Evolutionary conservation across 176 grass and related monocot species (phyloP), one percentile per base, ranked within the genome.

Genomic region (Zizania latifolia): DNA sequence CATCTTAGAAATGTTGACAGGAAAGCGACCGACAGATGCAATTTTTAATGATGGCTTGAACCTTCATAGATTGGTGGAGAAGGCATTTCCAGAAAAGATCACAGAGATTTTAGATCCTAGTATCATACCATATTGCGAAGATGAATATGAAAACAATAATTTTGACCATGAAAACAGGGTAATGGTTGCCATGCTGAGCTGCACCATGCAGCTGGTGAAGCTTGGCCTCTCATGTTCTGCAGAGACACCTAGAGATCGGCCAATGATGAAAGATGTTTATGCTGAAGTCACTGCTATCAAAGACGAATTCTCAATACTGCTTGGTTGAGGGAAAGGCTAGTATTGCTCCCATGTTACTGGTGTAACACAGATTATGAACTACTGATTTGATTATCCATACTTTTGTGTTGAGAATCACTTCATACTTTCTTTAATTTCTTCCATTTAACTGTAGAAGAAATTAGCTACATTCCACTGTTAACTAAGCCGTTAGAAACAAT

Each of bases 11-110:
- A 34, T 83, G 69, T 62, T 83, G 24, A 81, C 66, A 15, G 78
- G 31, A 22, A 81, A 71, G 31, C 21, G 35, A 43, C 78, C 78
- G 62, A 65, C 69, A 56, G 80, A 83, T 5, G 19, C 66, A 33
- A 75, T 75, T 43, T 75, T 83, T 19, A 83, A 62, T 29, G 48
- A 83, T 65, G 80, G 69, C 48, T 57, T 75, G 26, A 83, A 58
- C 31, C 58, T 83, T 62, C 80, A 57, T 32, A 74, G 29, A 43
- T 68, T 39, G 65, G 80, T 75, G 26, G 80, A 83, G 55, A 73
- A 2, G 4, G 14, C 44, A 17, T 16, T 46, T 46, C 17, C 15
- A 17, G 4, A 17, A 5, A 46, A 6, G 44, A 46, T 46, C 6
- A 4, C 4, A 0, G 44, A 46, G 44, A 17, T 46, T 17, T 4